phyloP scores from a whole-genome alignment of 1,284 basidiomycete species.

The Cystobasidiaceae sp. region DNA sequence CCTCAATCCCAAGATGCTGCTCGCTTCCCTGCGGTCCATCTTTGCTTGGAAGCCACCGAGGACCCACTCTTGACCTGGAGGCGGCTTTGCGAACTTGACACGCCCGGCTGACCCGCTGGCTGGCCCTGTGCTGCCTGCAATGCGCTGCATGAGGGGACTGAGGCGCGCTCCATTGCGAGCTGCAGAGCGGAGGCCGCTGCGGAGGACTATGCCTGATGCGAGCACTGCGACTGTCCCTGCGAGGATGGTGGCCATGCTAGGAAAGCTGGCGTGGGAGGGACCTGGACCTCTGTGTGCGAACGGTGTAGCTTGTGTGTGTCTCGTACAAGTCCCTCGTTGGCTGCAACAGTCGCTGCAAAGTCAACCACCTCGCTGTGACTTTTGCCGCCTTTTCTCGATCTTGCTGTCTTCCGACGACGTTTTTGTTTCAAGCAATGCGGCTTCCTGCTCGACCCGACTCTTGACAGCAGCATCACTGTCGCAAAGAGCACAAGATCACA shows the following conservation, averaged over 20 bases:
- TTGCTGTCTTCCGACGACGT: too few relatives aligned
- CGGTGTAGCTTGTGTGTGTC: background rate
- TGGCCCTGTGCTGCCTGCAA: constrained; percentile 34
- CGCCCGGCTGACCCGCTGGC: constrained; percentile 48
- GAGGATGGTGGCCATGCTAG: constrained; percentile 31
- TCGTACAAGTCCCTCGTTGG: too few relatives aligned
- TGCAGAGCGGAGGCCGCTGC: constrained; percentile 37
- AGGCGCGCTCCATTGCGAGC: constrained; percentile 39
- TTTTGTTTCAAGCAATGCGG: too few relatives aligned
- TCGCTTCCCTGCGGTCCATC: constrained; percentile 93
- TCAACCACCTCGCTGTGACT: too few relatives aligned
- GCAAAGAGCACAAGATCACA: too few relatives aligned
- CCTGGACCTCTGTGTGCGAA: background rate
- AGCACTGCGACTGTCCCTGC: constrained; percentile 36
- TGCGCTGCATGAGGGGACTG: constrained; percentile 35
- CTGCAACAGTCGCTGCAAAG: too few relatives aligned
- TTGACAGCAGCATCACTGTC: too few relatives aligned
- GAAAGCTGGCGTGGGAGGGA: background rate
- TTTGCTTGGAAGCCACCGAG: constrained; percentile 91
- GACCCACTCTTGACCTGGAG: constrained; percentile 59
- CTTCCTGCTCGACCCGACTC: too few relatives aligned
- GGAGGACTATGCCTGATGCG: constrained; percentile 33
- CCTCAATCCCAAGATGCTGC: constrained; percentile 87
- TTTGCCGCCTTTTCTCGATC: too few relatives aligned
- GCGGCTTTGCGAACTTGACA: constrained; percentile 17